These are phyloP conservation scores for Arabidopsis arenosa DNA, from an alignment of 345 rosid genomes.

Conservation along the genomic window DNA sequence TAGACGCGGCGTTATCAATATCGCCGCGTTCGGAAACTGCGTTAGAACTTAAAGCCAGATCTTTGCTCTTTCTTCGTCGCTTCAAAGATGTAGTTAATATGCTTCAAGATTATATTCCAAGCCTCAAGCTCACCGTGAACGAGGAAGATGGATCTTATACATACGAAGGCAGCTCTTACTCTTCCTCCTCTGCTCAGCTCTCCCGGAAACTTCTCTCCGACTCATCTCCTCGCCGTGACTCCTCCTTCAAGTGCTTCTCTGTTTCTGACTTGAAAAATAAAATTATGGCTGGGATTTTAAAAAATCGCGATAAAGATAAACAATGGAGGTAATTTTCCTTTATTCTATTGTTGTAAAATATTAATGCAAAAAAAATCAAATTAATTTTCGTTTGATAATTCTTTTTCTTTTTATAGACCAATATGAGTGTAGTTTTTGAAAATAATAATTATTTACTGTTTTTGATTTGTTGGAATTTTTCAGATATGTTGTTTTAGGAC, in stretches of 20 bases:
- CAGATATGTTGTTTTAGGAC: slow-evolving; percentile 85
- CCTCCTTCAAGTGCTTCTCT: slow-evolving; percentile 78
- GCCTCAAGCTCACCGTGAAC: slow-evolving; percentile 54
- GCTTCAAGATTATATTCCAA: slow-evolving; percentile 87
- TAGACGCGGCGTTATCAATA: slow-evolving; percentile 70
- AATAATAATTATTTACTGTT: neutral
- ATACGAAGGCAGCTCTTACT: slow-evolving; percentile 47
- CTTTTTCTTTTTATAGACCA: neutral
- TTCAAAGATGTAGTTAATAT: slow-evolving; percentile 78
- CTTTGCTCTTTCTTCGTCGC: slow-evolving; percentile 66
- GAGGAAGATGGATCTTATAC: slow-evolving; percentile 65
- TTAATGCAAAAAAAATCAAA: neutral
- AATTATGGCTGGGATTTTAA: slow-evolving; percentile 75
- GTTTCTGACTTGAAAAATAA: slow-evolving; percentile 84
- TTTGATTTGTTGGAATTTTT: neutral
- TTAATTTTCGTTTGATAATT: no score
- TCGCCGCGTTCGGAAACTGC: slow-evolving; percentile 75
- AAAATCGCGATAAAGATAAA: slow-evolving; percentile 69
- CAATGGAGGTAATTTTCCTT: slow-evolving; percentile 77
- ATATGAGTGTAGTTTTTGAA: neutral
- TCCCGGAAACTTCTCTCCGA: slow-evolving; percentile 52
- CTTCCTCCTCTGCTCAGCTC: slow-evolving; percentile 38
- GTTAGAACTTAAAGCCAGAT: slow-evolving; percentile 82
- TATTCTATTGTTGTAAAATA: neutral
- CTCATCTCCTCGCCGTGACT: slow-evolving; percentile 44